Evolutionary conservation across 768 basidiomycete species (phyloP).

Genomic region (Mycena epipterygia): DNA sequence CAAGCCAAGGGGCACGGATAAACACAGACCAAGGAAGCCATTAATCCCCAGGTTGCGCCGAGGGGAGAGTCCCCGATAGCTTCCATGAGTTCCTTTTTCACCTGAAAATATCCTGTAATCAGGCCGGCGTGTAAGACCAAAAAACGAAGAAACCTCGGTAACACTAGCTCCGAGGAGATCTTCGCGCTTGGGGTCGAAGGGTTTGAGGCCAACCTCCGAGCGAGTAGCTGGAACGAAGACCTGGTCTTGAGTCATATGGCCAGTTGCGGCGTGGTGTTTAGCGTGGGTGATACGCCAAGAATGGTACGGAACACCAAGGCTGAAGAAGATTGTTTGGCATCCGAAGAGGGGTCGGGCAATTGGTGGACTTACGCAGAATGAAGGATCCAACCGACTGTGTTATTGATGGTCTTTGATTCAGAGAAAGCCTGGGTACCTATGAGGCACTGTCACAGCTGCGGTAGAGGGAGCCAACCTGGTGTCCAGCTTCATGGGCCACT

Average conservation of each 20-base stretch:
- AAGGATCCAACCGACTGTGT: conserved; percentile 91
- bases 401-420: conserved; percentile 91
- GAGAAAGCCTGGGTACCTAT: conserved; percentile 78
- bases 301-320: conserved; percentile 96
- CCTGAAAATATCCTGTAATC: too few relatives aligned
- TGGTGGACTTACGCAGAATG: conserved; percentile 81
- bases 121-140: too few relatives aligned
- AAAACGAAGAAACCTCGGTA: too few relatives aligned
- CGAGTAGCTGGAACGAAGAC: conserved; percentile 96
- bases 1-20: neutral
- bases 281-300: conserved; percentile 85
- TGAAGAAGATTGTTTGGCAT: conserved; percentile 47
- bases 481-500: conserved; percentile 94
- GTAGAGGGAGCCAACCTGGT: conserved; percentile 54
- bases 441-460: neutral
- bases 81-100: conserved; percentile 83
- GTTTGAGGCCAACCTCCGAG: conserved; percentile 73
- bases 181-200: conserved; percentile 77
- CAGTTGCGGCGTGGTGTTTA: conserved; percentile 96
- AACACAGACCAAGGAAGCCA: conserved; percentile 70
- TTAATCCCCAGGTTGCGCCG: conserved; percentile 66
- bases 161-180: conserved; percentile 76
- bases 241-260: conserved; percentile 94
- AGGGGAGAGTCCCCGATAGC: conserved; percentile 94
- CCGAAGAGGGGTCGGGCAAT: conserved; percentile 30